These are phyloP conservation scores for Boletus mariae DNA, from an alignment of 1,284 basidiomycete species.

Conservation along the genomic window DNA sequence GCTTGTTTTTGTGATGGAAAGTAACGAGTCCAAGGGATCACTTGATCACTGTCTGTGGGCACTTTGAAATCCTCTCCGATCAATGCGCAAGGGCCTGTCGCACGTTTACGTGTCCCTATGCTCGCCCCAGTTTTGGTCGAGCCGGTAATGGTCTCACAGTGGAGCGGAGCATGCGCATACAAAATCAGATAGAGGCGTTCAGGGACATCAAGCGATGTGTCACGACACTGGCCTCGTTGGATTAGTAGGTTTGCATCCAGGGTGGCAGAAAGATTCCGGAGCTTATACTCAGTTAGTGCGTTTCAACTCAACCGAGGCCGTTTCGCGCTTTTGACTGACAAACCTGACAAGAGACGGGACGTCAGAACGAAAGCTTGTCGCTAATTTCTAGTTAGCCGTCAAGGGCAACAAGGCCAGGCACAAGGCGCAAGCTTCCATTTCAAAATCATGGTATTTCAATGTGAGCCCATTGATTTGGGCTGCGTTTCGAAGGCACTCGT, in stretches of 20 bases:
- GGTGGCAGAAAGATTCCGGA: background rate
- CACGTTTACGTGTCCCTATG: constrained; percentile 4
- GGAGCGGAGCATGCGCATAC: constrained; percentile 13
- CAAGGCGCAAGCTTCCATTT: background rate
- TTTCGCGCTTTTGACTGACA: background rate
- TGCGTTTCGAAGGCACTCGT: constrained; percentile 1
- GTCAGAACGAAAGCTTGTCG: background rate
- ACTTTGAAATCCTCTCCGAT: constrained; percentile 5
- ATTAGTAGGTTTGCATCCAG: background rate
- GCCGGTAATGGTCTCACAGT: constrained; percentile 7
- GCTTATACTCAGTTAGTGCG: background rate
- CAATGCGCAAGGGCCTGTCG: background rate
- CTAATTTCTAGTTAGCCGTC: background rate
- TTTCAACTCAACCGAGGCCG: constrained; percentile 2
- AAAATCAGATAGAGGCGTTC: background rate
- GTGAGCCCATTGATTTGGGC: background rate
- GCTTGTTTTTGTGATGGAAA: background rate
- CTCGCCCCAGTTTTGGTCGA: background rate
- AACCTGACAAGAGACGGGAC: background rate
- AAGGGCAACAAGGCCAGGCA: background rate
- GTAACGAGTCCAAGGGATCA: background rate
- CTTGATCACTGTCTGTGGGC: background rate
- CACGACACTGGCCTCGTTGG: background rate
- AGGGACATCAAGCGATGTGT: constrained; percentile 1
- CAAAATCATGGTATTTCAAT: background rate